Base-by-base conservation (phyloP, 768 basidiomycete species). In the Lentinula sp. region DNA sequence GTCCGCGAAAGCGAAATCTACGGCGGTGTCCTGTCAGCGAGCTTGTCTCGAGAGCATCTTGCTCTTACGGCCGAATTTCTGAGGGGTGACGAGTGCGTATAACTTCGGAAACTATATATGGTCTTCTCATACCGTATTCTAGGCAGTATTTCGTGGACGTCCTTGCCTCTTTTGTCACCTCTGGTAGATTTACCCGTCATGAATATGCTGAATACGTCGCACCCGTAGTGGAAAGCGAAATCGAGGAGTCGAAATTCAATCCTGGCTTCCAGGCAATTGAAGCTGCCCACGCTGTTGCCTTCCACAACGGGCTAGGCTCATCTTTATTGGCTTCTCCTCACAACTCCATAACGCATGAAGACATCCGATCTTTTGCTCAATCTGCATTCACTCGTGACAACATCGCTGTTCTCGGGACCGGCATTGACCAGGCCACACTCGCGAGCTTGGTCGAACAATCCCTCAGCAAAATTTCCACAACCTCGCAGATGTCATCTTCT, bases 1-100 rank as follows among this genome's bases (percentile, higher is more conserved):
- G 85, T 95, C 66, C 85, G 96, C 64, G 93, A 97, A 74, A 88
- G 90, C 62, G 96, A 98, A 77, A 81, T 98, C 41, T 91, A 92
- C 71, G 96, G 96, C 55, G 96, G 95, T 69, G 83, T 95, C 56
- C 81, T 98, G 65, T 94, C 93, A 28, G 78, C 93, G 61, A 87
- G 83, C 64, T 79, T 98, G 65, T 83, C 88, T 16, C 80, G 96
- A 66, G 96, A 98, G 78, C 88, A 98, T 76, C 81, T 99, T 49
- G 87, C 93, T 62, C 76, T 98, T 71, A 95, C 93, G 23, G 94
- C 96, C 57, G 95, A 98, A 74, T 99, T 97, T 78, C 77, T 98
- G 67, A 85, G 88, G 61, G 95, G 93, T 51, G 94, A 99, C 73
- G 95, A 97, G 96, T 98, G 73, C 77, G 94, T 91, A n/a, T 54